A percentile compares a stretch with the other conserved stretches of the same genome.
phyloP scores from a whole-genome alignment of 805 yeast genomes.

The Candida berthetii region DNA sequence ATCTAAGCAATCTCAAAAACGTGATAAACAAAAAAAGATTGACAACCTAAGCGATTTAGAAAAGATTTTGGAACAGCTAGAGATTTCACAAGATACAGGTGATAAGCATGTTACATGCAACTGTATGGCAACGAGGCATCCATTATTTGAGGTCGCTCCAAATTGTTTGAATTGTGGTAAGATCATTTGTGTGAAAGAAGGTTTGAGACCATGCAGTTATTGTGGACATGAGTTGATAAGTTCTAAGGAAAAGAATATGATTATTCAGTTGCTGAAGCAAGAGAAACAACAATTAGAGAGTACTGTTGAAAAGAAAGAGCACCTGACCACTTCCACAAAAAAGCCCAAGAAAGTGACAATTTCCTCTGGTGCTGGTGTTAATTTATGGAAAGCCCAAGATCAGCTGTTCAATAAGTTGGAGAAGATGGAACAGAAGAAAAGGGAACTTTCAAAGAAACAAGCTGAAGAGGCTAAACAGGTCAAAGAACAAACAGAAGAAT shows the following conservation, averaged over 20 bases:
- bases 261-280: conserved; percentile 41
- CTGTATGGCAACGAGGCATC: conserved; percentile 86
- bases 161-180: conserved; percentile 94
- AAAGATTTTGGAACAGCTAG: conserved; percentile 49
- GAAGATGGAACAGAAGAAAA: conserved; percentile 31
- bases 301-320: conserved; percentile 9
- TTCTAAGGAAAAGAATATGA: conserved; percentile 52
- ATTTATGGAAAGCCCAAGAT: conserved; percentile 65
- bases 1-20: conserved; percentile 27
- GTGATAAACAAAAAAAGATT: conserved; percentile 35
- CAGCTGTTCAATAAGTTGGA: conserved; percentile 56
- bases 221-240: conserved; percentile 70
- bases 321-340: conserved; percentile 10
- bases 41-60: conserved; percentile 62
- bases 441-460: conserved; percentile 25
- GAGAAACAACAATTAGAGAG: conserved; percentile 44
- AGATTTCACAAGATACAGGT: conserved; percentile 23
- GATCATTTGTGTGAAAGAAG: conserved; percentile 86
- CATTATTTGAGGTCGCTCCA: conserved; percentile 84
- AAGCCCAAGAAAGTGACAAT: conserved; percentile 44
- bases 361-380: conserved; percentile 56
- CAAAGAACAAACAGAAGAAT: conserved; percentile 34
- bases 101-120: conserved; percentile 42
- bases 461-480: conserved; percentile 28
- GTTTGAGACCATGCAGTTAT: conserved; percentile 81